Evolutionary conservation across 148 eudicot species (phyloP).

Genomic region (Amaranthus cruentus): DNA sequence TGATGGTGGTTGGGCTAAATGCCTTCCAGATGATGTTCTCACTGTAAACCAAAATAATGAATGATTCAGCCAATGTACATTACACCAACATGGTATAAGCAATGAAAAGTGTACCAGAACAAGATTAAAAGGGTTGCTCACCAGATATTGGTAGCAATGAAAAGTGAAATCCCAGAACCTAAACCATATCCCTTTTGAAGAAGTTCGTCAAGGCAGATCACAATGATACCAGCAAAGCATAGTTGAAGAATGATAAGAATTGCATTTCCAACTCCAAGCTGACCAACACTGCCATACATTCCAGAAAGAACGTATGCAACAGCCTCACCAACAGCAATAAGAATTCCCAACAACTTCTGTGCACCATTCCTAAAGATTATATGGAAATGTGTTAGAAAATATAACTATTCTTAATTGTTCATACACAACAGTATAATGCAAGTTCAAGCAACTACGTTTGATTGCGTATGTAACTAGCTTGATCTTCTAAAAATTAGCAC

Average conservation of each 20-base stretch:
- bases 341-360: constrained; percentile 68
- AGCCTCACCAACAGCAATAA: constrained; percentile 73
- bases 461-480: too few relatives aligned
- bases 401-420: background rate
- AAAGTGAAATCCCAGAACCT: constrained; percentile 75
- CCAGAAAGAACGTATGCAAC: constrained; percentile 76
- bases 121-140: constrained; percentile 4
- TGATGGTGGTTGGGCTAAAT: constrained; percentile 63
- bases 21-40: constrained; percentile 70
- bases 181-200: constrained; percentile 86
- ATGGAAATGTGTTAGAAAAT: constrained; percentile 10
- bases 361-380: constrained; percentile 51
- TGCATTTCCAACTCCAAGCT: constrained; percentile 70
- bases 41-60: constrained; percentile 24
- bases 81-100: background rate
- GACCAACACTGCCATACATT: constrained; percentile 71
- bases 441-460: too few relatives aligned
- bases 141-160: constrained; percentile 78
- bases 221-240: constrained; percentile 65
- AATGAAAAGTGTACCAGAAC: background rate
- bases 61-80: background rate
- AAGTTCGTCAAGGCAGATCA: constrained; percentile 71
- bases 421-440: background rate
- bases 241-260: constrained; percentile 65
- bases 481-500: too few relatives aligned